Evolutionary conservation across 179 eudicot species (phyloP).

Genomic region (Silene vulgaris): DNA sequence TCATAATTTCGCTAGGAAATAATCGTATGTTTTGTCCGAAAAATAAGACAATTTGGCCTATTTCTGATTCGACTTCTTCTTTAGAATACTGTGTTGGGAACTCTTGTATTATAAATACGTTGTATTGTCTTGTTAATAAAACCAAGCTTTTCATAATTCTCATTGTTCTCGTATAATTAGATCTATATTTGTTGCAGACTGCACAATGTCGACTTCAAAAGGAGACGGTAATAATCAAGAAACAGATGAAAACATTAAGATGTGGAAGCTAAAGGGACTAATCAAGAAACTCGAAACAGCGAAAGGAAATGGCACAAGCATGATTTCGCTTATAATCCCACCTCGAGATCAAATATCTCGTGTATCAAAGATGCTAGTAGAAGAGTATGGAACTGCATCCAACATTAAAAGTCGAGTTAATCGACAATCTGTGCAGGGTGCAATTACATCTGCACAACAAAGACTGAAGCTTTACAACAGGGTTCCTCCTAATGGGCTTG

Average conservation of each 20-base stretch:
- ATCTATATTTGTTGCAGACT: too few relatives aligned
- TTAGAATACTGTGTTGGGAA: background rate
- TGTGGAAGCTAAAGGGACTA: conserved; percentile 28
- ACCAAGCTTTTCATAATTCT: too few relatives aligned
- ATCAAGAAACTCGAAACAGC: conserved; percentile 30
- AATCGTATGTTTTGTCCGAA: too few relatives aligned
- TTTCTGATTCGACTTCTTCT: background rate
- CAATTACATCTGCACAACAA: conserved; percentile 33
- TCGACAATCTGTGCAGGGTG: conserved; percentile 29
- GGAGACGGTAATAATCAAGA: conserved; percentile 15
- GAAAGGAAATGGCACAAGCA: conserved; percentile 31
- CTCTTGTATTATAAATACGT: too few relatives aligned
- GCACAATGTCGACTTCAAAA: conserved; percentile 18
- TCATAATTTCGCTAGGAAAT: too few relatives aligned
- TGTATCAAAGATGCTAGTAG: conserved; percentile 25
- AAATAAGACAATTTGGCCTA: too few relatives aligned
- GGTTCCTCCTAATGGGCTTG: conserved; percentile 31
- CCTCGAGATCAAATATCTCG: conserved; percentile 28
- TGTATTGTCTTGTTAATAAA: too few relatives aligned
- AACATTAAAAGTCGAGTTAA: conserved; percentile 31
- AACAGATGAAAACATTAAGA: conserved; percentile 24
- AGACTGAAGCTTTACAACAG: conserved; percentile 27
- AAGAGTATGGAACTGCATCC: conserved; percentile 31
- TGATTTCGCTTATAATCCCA: conserved; percentile 28
- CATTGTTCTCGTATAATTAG: too few relatives aligned